phyloP scores from a whole-genome alignment of 148 eudicot species.

The Euryodendron excelsum region DNA sequence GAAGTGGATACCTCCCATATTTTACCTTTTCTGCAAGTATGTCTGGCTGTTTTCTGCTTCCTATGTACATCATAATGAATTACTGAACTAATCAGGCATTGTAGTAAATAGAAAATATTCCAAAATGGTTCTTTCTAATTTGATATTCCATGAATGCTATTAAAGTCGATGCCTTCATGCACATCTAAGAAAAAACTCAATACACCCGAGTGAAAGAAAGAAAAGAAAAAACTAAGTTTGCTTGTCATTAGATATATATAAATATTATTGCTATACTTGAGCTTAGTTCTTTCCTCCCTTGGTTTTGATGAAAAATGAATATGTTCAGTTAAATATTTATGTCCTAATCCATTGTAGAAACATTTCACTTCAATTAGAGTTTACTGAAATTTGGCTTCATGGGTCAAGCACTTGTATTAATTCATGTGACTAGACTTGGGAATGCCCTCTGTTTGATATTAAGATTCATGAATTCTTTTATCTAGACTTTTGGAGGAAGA shows the following conservation, averaged over 20 bases:
- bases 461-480: too few relatives aligned
- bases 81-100: not conserved
- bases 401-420: not conserved
- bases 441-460: not conserved
- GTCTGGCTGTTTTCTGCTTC: constrained; percentile 13
- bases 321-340: not conserved
- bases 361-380: not conserved
- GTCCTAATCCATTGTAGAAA: not conserved
- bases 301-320: not conserved
- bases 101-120: not conserved
- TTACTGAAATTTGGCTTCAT: not conserved
- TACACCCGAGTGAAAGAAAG: not conserved
- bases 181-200: too few relatives aligned
- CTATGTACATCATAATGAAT: not conserved
- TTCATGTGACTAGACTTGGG: not conserved
- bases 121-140: not conserved
- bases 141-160: not conserved
- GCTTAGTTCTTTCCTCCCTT: not conserved
- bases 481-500: too few relatives aligned
- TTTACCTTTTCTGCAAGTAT: constrained; percentile 70
- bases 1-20: constrained; percentile 56
- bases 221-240: not conserved
- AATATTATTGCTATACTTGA: not conserved
- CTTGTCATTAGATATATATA: not conserved
- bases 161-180: not conserved